Evolutionary conservation across 371 early-diverging fungal genomes (phyloP), one percentile per base, ranked within the genome.

Genomic region (Apophysomyces sp.): DNA sequence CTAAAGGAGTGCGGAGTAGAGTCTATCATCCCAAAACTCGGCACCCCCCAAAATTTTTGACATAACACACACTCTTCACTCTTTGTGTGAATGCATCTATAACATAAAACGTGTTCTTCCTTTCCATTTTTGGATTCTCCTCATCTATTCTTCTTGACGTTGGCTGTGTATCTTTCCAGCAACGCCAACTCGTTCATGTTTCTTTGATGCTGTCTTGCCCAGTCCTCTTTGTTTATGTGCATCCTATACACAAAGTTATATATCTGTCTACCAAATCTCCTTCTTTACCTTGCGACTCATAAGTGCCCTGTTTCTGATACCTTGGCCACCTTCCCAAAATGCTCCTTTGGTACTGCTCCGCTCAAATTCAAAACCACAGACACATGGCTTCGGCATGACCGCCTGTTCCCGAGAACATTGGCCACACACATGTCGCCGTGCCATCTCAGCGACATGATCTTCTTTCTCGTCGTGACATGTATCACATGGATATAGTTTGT

Each of bases 261-360:
- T n/a, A 8, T 24, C 1, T 27, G 18, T 26, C 11, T 16, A 21
- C n/a, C 27, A 12, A 9, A 13, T 29, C 7, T 3, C 36, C 24
- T 0, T n/a, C 34, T n/a, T 61, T 76, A 79, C 97, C 74, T 92
- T 95, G 58, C 87, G 83, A 68, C 86, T 93, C 98, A 99, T 94
- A 27, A 82, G 69, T 2, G 63, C 57, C 62, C 82, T 84, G 64
- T 97, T 89, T 21, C 99, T 76, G 11, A 89, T 90, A 5, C 99
- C 99, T 62, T 92, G 85, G 18, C 99, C 99, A 24, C 98, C 99
- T 77, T 99, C 97, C 99, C 99, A 99, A 65, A 92, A 96, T 3
- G 88, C 85, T 0, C 83, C 69, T 56, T 75, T 72, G 30, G 57
- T 64, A 30, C 84, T 75, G 36, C 82, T 73, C 41, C 55, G 62